phyloP scores from a whole-genome alignment of 2,329 filamentous ascomycete species.

The Zymoseptoria ardabiliae region DNA sequence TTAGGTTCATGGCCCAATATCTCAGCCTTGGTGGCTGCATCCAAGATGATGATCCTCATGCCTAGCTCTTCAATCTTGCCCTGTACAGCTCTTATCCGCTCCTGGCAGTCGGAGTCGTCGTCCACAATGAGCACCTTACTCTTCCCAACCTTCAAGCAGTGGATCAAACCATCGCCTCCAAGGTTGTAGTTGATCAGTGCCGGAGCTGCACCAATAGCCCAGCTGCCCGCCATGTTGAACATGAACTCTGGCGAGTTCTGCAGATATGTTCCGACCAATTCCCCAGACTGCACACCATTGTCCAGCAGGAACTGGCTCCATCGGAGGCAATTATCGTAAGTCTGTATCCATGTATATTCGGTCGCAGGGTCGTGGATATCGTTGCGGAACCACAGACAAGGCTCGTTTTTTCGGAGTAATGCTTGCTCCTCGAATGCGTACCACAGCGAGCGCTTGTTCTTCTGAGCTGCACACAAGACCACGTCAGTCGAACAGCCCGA shows the following conservation, averaged over 20 bases:
- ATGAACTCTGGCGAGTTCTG: constrained; percentile 32
- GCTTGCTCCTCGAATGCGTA: constrained; percentile 52
- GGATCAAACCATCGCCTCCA: constrained; percentile 28
- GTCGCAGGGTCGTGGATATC: constrained; percentile 32
- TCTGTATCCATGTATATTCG: constrained; percentile 50
- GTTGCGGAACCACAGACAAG: constrained; percentile 61
- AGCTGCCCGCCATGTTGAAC: constrained; percentile 24
- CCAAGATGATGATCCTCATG: constrained; percentile 51
- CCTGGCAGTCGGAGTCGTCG: constrained; percentile 44
- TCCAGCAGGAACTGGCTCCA: constrained; percentile 56
- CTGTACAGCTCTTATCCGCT: constrained; percentile 48
- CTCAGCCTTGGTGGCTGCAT: constrained; percentile 40
- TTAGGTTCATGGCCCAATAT: constrained; percentile 43
- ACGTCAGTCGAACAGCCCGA: constrained; percentile 5
- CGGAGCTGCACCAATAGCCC: constrained; percentile 28
- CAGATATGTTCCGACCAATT: constrained; percentile 29
- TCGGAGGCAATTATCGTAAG: constrained; percentile 50
- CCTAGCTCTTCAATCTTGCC: constrained; percentile 46
- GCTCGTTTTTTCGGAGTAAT: constrained; percentile 32
- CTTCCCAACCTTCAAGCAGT: constrained; percentile 32
- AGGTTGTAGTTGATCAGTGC: constrained; percentile 34
- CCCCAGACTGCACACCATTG: constrained; percentile 27
- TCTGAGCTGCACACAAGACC: constrained; percentile 34
- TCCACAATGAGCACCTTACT: constrained; percentile 41
- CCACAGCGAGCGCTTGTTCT: constrained; percentile 54